Evolutionary conservation across 192 early-diverging fungal species (phyloP).

Genomic region (Coemansia sp.): DNA sequence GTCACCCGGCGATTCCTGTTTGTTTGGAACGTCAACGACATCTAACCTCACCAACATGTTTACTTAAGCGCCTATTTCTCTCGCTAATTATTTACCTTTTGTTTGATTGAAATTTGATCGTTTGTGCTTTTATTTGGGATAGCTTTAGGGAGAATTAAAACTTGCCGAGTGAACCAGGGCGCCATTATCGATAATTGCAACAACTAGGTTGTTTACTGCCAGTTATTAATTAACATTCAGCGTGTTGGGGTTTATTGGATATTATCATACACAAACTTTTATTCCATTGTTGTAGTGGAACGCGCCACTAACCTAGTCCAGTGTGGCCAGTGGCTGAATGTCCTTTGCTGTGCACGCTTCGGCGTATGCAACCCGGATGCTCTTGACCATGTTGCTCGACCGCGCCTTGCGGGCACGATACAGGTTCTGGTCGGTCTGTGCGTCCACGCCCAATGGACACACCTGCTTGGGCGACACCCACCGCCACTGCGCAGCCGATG

Average conservation of each 20-base stretch:
- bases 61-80: no score
- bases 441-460: constrained; percentile 28
- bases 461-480: constrained; percentile 31
- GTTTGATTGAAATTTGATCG: no score
- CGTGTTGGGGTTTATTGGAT: no score
- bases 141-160: no score
- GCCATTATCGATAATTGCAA: no score
- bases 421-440: constrained; percentile 12
- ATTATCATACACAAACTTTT: no score
- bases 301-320: background rate
- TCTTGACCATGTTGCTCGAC: constrained; percentile 17
- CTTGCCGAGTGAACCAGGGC: no score
- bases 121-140: no score
- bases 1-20: constrained; percentile 51
- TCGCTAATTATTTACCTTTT: no score
- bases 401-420: constrained; percentile 21
- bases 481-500: constrained; percentile 21
- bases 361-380: constrained; percentile 27
- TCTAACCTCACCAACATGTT: background rate
- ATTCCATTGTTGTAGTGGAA: no score
- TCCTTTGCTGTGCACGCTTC: constrained; percentile 22
- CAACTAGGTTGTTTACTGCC: no score
- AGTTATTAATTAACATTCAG: no score
- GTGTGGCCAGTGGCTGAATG: constrained; percentile 15
- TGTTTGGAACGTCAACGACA: constrained; percentile 51